Evolutionary conservation across 2,329 filamentous ascomycete genomes (phyloP).

Genomic region (Zasmidium citrigriseum): DNA sequence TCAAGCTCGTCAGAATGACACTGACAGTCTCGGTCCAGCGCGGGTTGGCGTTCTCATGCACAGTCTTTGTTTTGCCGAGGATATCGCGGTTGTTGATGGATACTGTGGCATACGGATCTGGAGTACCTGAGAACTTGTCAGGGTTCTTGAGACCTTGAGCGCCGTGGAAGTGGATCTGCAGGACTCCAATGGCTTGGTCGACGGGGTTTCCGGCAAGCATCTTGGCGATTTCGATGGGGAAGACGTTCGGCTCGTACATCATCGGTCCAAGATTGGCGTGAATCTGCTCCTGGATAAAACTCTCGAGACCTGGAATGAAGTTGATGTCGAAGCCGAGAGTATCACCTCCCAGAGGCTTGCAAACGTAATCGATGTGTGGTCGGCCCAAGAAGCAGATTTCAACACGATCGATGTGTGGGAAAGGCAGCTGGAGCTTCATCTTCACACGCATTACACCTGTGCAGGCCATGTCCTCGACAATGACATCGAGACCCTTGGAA

Average conservation of each 20-base stretch:
- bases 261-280: constrained; percentile 91
- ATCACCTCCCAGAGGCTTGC: constrained; percentile 94
- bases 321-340: constrained; percentile 98
- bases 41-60: constrained; percentile 82
- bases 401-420: constrained; percentile 90
- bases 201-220: constrained; percentile 93
- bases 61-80: constrained; percentile 84
- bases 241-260: constrained; percentile 98
- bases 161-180: constrained; percentile 88
- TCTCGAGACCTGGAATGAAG: constrained; percentile 92
- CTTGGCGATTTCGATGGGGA: constrained; percentile 97
- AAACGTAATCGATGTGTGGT: constrained; percentile 92
- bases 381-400: constrained; percentile 93
- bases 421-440: constrained; percentile 93
- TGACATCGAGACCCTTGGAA: constrained; percentile 94
- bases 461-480: constrained; percentile 97
- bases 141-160: constrained; percentile 92
- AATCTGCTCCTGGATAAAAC: constrained; percentile 93
- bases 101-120: constrained; percentile 85
- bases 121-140: constrained; percentile 87
- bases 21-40: constrained; percentile 97
- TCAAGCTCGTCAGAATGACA: constrained; percentile 87
- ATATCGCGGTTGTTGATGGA: constrained; percentile 81
- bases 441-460: constrained; percentile 95
- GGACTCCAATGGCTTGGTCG: constrained; percentile 91